These are phyloP conservation scores for Neonectria coccinea DNA, from an alignment of 2,329 filamentous ascomycete species.

Conservation along the genomic window DNA sequence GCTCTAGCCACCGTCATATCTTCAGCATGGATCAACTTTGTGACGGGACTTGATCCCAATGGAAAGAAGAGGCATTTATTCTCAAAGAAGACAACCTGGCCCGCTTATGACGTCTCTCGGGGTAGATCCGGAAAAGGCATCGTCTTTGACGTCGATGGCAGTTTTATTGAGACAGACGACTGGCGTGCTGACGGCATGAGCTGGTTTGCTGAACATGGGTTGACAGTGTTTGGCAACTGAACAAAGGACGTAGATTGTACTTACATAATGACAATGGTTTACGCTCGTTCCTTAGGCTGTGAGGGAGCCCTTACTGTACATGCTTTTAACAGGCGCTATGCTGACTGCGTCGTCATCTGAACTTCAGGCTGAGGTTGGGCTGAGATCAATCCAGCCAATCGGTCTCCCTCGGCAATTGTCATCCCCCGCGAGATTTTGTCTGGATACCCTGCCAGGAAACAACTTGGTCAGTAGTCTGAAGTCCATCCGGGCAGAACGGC, in stretches of 20 bases:
- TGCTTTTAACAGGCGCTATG: too few relatives aligned
- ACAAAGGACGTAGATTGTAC: neutral
- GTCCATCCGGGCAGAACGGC: too few relatives aligned
- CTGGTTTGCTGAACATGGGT: constrained; percentile 46
- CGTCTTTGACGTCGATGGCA: constrained; percentile 45
- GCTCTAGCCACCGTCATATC: constrained; percentile 46
- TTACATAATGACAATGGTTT: too few relatives aligned
- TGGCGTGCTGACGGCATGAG: constrained; percentile 47
- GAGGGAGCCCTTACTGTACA: too few relatives aligned
- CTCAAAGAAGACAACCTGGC: constrained; percentile 40
- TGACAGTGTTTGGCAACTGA: constrained; percentile 46
- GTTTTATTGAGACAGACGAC: constrained; percentile 45
- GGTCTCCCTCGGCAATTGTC: too few relatives aligned
- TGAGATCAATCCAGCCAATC: too few relatives aligned
- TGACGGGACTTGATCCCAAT: constrained; percentile 44
- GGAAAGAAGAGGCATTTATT: constrained; percentile 26
- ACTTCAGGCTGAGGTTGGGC: neutral
- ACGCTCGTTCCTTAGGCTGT: too few relatives aligned
- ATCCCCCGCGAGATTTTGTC: too few relatives aligned
- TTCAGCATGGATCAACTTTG: constrained; percentile 49
- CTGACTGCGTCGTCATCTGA: too few relatives aligned
- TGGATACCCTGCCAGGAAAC: too few relatives aligned
- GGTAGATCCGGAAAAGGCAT: constrained; percentile 42
- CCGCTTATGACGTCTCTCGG: constrained; percentile 36
- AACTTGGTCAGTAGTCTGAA: too few relatives aligned